Evolutionary conservation across 495 filamentous ascomycete genomes (phyloP).

Genomic region (Cercophora newfieldiana): DNA sequence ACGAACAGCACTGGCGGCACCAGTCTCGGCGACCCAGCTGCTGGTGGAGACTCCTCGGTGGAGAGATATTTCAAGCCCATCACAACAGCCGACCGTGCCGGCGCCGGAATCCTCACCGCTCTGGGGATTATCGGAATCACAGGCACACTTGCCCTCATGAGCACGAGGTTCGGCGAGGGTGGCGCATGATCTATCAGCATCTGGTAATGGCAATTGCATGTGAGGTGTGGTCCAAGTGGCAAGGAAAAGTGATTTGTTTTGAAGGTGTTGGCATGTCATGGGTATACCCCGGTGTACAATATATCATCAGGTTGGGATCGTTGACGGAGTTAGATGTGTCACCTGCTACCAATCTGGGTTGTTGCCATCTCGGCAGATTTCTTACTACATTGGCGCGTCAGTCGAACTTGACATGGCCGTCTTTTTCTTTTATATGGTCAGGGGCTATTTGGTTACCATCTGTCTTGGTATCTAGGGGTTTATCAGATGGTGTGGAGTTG

Average conservation of each 20-base stretch:
- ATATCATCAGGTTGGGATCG: not conserved
- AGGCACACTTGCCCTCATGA: slow-evolving; percentile 6
- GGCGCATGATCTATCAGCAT: not conserved
- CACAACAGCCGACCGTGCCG: slow-evolving; percentile 54
- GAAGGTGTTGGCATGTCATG: not conserved
- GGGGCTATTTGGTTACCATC: not conserved
- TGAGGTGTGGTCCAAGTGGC: not conserved
- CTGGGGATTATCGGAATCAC: slow-evolving; percentile 30
- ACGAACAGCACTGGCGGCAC: slow-evolving; percentile 26
- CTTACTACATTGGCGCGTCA: not conserved
- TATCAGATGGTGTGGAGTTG: not conserved
- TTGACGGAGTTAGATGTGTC: not conserved
- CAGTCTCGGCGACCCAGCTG: slow-evolving; percentile 23
- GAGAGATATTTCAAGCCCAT: slow-evolving; percentile 17
- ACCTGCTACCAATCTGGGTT: not conserved
- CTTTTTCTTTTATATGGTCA: not conserved
- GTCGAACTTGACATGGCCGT: not conserved
- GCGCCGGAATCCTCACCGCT: slow-evolving; percentile 58
- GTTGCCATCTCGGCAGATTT: not conserved
- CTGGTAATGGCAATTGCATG: not conserved
- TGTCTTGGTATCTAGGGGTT: too few species aligned
- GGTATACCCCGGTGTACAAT: not conserved
- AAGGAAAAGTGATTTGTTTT: not conserved
- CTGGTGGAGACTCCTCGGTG: slow-evolving; percentile 16
- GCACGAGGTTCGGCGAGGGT: slow-evolving; percentile 8